These are phyloP conservation scores for Boletellus emodensis DNA, from an alignment of 768 basidiomycete genomes.

Conservation along the genomic window DNA sequence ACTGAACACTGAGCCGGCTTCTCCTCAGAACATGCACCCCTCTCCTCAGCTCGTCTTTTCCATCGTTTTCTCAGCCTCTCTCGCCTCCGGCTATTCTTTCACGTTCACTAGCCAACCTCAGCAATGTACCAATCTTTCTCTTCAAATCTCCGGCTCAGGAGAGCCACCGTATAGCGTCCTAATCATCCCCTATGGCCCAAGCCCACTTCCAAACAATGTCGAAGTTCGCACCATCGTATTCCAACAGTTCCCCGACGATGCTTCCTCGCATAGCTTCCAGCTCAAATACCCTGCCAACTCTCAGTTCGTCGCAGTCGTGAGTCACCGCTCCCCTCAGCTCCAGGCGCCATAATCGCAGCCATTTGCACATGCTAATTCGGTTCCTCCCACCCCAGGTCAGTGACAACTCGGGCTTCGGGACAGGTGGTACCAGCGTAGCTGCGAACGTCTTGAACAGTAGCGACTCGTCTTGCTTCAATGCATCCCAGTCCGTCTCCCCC, in stretches of 20 bases:
- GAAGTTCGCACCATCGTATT: slow-evolving; percentile 63
- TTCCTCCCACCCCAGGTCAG: slow-evolving; percentile 42
- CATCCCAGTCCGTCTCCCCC: slow-evolving; percentile 44
- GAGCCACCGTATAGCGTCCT: slow-evolving; percentile 64
- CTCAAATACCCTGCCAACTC: slow-evolving; percentile 64
- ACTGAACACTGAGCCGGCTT: slow-evolving; percentile 11
- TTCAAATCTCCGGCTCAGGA: slow-evolving; percentile 59
- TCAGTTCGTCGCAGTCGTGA: slow-evolving; percentile 73
- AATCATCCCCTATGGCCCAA: slow-evolving; percentile 63
- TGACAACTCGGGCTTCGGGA: slow-evolving; percentile 58
- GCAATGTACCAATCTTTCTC: slow-evolving; percentile 64
- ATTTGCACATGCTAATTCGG: background rate
- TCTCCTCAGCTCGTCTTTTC: background rate
- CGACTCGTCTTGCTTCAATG: slow-evolving; percentile 59
- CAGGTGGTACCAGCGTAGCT: slow-evolving; percentile 71
- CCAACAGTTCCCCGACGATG: slow-evolving; percentile 44
- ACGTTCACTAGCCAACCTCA: slow-evolving; percentile 44
- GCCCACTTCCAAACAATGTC: slow-evolving; percentile 54
- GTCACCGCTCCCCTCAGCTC: slow-evolving; percentile 25
- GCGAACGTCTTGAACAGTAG: slow-evolving; percentile 49
- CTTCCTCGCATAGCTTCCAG: slow-evolving; percentile 45
- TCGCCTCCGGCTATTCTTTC: slow-evolving; percentile 41
- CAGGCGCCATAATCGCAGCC: background rate
- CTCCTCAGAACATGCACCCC: slow-evolving; percentile 12
- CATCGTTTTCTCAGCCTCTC: slow-evolving; percentile 23